Base-by-base conservation (phyloP, 2,329 filamentous ascomycete species). In the Aspergillus fumigatus region DNA sequence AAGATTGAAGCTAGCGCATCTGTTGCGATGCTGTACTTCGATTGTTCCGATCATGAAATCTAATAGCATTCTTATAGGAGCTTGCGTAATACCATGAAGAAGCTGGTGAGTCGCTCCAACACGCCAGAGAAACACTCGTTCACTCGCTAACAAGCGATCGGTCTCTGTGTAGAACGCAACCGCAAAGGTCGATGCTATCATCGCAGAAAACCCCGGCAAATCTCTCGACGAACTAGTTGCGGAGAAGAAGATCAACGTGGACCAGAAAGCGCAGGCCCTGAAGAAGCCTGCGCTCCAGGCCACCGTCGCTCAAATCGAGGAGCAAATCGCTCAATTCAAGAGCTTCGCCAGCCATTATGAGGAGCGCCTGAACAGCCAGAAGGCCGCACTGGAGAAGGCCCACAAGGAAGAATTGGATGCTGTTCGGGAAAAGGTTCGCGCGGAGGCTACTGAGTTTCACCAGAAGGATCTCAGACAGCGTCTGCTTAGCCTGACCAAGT, bases 41-140 rank as follows among this genome's bases (percentile, higher is more conserved):
- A 1, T 47, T 27, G 29, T 53, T 38, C 32, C 55, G 26, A 25
- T 49, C 54, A 54, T 57, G 59, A 43, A 40, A 52, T 52, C 60
- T 68, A 61, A 65, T 53, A 52, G 47, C 19, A 54, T 54, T 23
- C 58, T 25, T 61, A 48, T 59, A 96, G 92, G 82, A 91, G 85
- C 75, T 89, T 97, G 67, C 92, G 93, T 70, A 96, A 94, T 75
- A 79, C 94, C 69, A 89, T 87, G 80, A 97, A 97, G 84, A 97
- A 97, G 79, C 87, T 97, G 68, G 90, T 96, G 77, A 79, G 89
- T 80, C 38, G 45, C 43, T 17, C 17, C 48, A 50, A 29, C 23
- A 38, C 32, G 25, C 26, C 52, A n/a, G 32, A 27, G 27, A 8
- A 47, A 14, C 19, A 19, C 55, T 54, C 29, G 56, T 57, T 23